Evolutionary conservation across 345 rosid species (phyloP).

Genomic region (Bruguiera parviflora): DNA sequence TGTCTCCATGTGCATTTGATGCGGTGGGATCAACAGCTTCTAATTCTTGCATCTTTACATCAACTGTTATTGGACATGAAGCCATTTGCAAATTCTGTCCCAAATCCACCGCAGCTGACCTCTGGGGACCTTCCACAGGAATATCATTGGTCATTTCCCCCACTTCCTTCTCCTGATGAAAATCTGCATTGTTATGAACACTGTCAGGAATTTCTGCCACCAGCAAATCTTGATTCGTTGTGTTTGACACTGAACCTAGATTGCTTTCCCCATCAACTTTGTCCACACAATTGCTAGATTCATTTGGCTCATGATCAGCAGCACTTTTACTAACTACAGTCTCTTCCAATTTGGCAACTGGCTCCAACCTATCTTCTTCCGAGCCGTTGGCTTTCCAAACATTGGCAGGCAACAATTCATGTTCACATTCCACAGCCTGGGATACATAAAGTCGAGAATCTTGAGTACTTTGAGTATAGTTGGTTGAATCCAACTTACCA

Average conservation of each 20-base stretch:
- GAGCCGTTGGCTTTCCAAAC: background rate
- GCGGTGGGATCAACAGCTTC: conserved; percentile 23
- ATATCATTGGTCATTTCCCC: conserved; percentile 17
- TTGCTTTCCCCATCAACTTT: background rate
- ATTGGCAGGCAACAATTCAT: background rate
- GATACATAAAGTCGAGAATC: background rate
- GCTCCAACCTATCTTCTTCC: background rate
- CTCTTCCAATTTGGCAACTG: background rate
- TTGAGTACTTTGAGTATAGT: background rate
- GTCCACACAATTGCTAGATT: background rate
- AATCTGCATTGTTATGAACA: background rate
- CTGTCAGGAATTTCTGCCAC: background rate
- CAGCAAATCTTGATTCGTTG: conserved; percentile 11
- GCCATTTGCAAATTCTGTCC: conserved; percentile 10
- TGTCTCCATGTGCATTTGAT: conserved; percentile 24
- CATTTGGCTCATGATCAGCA: background rate
- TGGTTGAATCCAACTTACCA: background rate
- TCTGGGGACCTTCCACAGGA: conserved; percentile 7
- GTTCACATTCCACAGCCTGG: background rate
- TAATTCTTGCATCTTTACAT: conserved; percentile 19
- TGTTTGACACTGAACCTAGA: background rate
- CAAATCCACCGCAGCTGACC: conserved; percentile 1
- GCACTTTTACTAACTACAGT: background rate
- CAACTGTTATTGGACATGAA: background rate
- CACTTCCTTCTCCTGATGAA: conserved; percentile 6